phyloP scores from a whole-genome alignment of 176 grass and related monocot species.

The Aegilops tauschii region DNA sequence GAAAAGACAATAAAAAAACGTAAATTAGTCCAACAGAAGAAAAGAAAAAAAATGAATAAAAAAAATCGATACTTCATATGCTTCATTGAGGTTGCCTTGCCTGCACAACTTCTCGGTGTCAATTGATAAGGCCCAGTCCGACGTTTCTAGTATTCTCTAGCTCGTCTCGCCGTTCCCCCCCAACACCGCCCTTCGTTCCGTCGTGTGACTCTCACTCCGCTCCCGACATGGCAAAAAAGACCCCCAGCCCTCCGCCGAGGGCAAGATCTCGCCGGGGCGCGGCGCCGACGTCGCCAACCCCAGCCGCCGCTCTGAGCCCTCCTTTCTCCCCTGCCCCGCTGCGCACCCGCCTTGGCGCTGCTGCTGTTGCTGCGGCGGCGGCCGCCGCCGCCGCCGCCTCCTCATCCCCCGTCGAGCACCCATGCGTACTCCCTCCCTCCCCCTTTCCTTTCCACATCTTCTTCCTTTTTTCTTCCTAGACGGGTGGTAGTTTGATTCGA shows the following conservation, averaged over 20 bases:
- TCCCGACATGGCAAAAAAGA: neutral
- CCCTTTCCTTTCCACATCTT: neutral
- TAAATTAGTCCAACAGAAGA: no score
- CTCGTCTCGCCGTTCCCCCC: neutral
- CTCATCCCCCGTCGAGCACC: neutral
- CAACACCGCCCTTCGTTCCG: neutral
- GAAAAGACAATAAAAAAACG: no score
- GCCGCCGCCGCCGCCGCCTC: neutral
- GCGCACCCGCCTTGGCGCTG: neutral
- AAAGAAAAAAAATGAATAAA: no score
- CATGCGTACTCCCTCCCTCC: neutral
- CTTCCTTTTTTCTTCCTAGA: neutral
- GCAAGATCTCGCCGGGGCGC: neutral
- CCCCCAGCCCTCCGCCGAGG: neutral
- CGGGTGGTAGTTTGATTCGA: neutral
- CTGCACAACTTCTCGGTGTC: no score
- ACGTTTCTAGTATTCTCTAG: neutral
- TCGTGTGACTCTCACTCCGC: neutral
- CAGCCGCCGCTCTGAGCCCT: neutral
- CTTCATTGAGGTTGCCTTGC: no score
- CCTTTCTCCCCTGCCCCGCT: neutral
- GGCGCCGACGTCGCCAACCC: neutral
- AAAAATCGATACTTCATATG: no score
- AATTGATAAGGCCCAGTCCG: neutral
- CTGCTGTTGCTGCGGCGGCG: neutral